A percentile compares a stretch with the other conserved stretches of the same genome.
Evolutionary conservation across 2,329 filamentous ascomycete species (phyloP).

Genomic region (Fusarium papillatum): DNA sequence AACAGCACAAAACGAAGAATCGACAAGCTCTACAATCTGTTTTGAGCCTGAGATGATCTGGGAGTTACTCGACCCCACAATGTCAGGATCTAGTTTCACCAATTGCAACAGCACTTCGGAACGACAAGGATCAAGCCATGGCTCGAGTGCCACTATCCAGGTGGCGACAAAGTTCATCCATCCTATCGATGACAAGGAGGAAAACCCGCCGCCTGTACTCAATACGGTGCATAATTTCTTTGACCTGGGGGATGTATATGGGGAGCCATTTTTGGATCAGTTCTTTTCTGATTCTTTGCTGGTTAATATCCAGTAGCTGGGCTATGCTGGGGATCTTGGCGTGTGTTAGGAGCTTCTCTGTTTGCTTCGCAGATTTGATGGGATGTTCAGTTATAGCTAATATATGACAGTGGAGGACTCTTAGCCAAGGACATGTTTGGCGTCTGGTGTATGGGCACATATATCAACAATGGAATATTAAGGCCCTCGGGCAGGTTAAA

Average conservation of each 20-base stretch:
- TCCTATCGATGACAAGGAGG: constrained; percentile 19
- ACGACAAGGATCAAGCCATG: not conserved
- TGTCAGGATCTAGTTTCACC: constrained; percentile 2
- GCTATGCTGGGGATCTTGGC: too few relatives aligned
- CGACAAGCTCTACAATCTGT: constrained; percentile 15
- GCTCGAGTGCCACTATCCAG: constrained; percentile 34
- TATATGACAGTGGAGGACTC: not conserved
- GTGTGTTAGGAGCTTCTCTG: not conserved
- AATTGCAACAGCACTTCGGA: not conserved
- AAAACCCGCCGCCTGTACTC: not conserved
- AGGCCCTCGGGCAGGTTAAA: not conserved
- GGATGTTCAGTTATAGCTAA: not conserved
- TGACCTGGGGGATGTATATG: constrained; percentile 31
- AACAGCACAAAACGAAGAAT: not conserved
- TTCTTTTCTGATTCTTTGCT: constrained; percentile 40
- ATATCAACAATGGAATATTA: not conserved
- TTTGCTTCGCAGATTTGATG: not conserved
- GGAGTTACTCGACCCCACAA: constrained; percentile 35
- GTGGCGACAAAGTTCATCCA: constrained; percentile 43
- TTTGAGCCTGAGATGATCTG: constrained; percentile 42
- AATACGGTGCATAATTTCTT: constrained; percentile 15
- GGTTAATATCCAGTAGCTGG: constrained; percentile 21
- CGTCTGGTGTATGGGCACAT: not conserved
- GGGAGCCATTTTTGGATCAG: constrained; percentile 37
- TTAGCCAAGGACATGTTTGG: not conserved